A percentile compares a stretch with the other conserved stretches of the same genome.
phyloP scores from a whole-genome alignment of 1,284 basidiomycete species.

The Apiotrichum porosum region DNA sequence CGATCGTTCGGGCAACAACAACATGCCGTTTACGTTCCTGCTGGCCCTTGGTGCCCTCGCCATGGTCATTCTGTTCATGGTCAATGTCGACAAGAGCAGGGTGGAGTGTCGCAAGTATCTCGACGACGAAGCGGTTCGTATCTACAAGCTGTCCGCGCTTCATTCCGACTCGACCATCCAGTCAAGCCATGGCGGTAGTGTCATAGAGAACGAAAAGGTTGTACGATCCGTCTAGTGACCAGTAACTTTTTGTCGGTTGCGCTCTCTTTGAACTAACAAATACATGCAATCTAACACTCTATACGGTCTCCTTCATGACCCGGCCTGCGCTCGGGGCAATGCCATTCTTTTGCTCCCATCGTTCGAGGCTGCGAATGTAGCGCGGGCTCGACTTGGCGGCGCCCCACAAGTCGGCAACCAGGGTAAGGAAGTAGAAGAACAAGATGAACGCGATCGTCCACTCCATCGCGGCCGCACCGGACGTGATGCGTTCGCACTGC shows the following conservation, averaged over 20 bases:
- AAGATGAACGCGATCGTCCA: conserved; percentile 50
- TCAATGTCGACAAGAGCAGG: conserved; percentile 19
- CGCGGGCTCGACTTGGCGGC: conserved; percentile 47
- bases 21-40: conserved; percentile 25
- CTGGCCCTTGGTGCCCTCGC: conserved; percentile 16
- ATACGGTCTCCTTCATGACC: no score
- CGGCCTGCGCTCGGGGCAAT: no score
- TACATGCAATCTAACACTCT: no score
- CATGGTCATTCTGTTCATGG: conserved; percentile 9
- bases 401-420: conserved; percentile 41
- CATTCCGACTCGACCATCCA: no score
- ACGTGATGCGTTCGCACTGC: conserved; percentile 49
- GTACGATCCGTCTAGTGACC: no score
- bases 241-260: no score
- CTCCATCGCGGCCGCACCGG: conserved; percentile 50
- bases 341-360: conserved; percentile 33
- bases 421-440: conserved; percentile 45
- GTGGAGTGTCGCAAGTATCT: conserved; percentile 28
- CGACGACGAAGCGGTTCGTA: conserved; percentile 38
- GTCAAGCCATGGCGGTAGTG: no score
- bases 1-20: conserved; percentile 17
- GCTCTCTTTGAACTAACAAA: no score
- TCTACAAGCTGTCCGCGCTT: conserved; percentile 25
- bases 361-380: conserved; percentile 45
- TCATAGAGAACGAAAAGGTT: no score